A percentile compares a stretch with the other conserved stretches of the same genome.
phyloP scores from a whole-genome alignment of 1,139 yeast species.

The Suhomyces coccinellae region DNA sequence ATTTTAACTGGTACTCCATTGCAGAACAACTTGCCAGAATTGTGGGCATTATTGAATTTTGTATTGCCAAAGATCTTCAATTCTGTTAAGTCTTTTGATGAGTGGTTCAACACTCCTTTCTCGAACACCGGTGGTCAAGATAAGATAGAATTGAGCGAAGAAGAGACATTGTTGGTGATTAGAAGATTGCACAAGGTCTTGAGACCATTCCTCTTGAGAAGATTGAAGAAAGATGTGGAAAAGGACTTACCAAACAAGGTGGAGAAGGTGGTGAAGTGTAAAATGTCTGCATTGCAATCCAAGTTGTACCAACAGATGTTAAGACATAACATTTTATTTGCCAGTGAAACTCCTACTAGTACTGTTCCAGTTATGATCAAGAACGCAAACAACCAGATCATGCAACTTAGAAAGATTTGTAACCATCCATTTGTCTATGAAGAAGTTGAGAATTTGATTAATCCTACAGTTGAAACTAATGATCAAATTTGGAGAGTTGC shows the following conservation, averaged over 20 bases:
- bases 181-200: slow-evolving; percentile 94
- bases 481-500: slow-evolving; percentile 73
- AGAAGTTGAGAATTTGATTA: slow-evolving; percentile 85
- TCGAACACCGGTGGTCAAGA: slow-evolving; percentile 83
- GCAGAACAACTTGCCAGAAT: slow-evolving; percentile 80
- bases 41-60: slow-evolving; percentile 80
- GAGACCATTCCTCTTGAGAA: slow-evolving; percentile 89
- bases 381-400: slow-evolving; percentile 86
- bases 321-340: slow-evolving; percentile 63
- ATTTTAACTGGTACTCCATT: slow-evolving; percentile 87
- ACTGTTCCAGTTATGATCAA: slow-evolving; percentile 56
- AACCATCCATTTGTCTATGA: slow-evolving; percentile 97
- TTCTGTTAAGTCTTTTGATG: slow-evolving; percentile 83
- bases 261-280: slow-evolving; percentile 92
- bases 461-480: slow-evolving; percentile 70
- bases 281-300: slow-evolving; percentile 84
- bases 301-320: slow-evolving; percentile 79
- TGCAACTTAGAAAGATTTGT: slow-evolving; percentile 95
- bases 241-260: slow-evolving; percentile 94
- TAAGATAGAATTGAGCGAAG: slow-evolving; percentile 78
- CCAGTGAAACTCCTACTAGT: slow-evolving; percentile 50
- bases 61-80: slow-evolving; percentile 80
- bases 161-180: slow-evolving; percentile 90
- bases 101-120: slow-evolving; percentile 85
- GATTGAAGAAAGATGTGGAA: slow-evolving; percentile 96